Percentiles rank a stretch among this genome's conserved stretches.
These are phyloP conservation scores for Globisporangium rhizosaccharum DNA, from an alignment of 352 stramenopile genomes.

Conservation along the genomic window DNA sequence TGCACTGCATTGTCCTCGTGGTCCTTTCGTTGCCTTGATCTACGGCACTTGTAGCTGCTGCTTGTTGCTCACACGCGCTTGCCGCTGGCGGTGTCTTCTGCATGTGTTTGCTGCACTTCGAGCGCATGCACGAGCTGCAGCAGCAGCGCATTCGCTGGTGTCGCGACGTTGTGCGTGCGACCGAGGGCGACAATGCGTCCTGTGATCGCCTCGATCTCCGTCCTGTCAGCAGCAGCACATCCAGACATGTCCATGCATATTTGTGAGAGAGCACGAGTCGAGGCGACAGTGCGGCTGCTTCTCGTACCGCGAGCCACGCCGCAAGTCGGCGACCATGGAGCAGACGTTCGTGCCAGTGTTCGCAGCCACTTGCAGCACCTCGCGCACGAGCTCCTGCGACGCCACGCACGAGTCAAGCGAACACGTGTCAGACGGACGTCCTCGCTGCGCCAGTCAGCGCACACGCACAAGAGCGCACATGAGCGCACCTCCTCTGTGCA, in stretches of 20 bases:
- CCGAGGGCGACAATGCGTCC: slow-evolving; percentile 50
- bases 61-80: too few species aligned
- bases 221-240: slow-evolving; percentile 23
- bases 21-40: too few species aligned
- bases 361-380: slow-evolving; percentile 42
- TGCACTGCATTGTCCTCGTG: too few species aligned
- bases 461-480: background rate
- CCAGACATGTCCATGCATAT: background rate
- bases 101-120: slow-evolving; percentile 21
- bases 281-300: background rate
- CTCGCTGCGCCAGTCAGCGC: background rate
- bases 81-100: too few species aligned
- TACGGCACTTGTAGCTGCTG: too few species aligned
- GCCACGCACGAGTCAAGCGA: background rate
- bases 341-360: slow-evolving; percentile 62
- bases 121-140: slow-evolving; percentile 51
- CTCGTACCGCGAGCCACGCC: slow-evolving; percentile 39
- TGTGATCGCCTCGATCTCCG: slow-evolving; percentile 73
- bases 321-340: slow-evolving; percentile 73
- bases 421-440: too few species aligned
- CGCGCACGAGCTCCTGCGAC: slow-evolving; percentile 45
- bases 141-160: slow-evolving; percentile 59
- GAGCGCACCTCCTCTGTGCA: slow-evolving; percentile 28
- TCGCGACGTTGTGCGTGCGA: slow-evolving; percentile 36
- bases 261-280: background rate